phyloP scores from a whole-genome alignment of 2,329 filamentous ascomycete species.

The Hymenoscyphus albidus region DNA sequence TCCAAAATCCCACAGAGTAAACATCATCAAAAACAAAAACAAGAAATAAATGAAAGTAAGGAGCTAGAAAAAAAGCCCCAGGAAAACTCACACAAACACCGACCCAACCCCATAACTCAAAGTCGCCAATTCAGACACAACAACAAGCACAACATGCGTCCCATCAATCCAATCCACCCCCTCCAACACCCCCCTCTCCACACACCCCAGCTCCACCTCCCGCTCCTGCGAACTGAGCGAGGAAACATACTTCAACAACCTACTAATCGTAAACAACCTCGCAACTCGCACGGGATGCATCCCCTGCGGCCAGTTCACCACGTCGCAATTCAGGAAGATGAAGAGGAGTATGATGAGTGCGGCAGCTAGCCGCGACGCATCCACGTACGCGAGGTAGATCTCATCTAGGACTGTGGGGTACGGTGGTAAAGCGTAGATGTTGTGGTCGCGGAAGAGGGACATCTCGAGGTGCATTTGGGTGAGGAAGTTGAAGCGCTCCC shows the following conservation, averaged over 20 bases:
- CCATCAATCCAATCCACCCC: constrained; percentile 51
- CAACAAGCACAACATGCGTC: constrained; percentile 49
- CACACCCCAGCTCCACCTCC: not conserved
- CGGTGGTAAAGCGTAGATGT: constrained; percentile 20
- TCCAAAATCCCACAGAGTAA: not conserved
- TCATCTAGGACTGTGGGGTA: constrained; percentile 42
- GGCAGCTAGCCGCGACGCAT: constrained; percentile 38
- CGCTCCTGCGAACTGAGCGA: constrained; percentile 32
- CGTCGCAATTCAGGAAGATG: constrained; percentile 40
- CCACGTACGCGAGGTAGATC: constrained; percentile 40
- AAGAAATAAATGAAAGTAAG: not conserved
- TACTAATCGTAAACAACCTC: constrained; percentile 48
- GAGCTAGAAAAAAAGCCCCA: not conserved
- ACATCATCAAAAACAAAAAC: not conserved
- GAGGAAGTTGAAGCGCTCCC: constrained; percentile 4
- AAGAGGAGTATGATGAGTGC: constrained; percentile 44
- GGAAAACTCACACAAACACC: constrained; percentile 36
- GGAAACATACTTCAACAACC: constrained; percentile 49
- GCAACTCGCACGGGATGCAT: constrained; percentile 50
- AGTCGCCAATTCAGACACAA: constrained; percentile 44
- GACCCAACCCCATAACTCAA: constrained; percentile 44
- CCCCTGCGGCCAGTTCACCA: constrained; percentile 47
- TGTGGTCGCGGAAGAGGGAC: not conserved
- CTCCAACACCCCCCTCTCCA: constrained; percentile 33
- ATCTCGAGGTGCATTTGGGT: constrained; percentile 5